Conservation (phyloP, 2,329 filamentous ascomycete genomes). For the Claviceps quebecensis region DNA sequence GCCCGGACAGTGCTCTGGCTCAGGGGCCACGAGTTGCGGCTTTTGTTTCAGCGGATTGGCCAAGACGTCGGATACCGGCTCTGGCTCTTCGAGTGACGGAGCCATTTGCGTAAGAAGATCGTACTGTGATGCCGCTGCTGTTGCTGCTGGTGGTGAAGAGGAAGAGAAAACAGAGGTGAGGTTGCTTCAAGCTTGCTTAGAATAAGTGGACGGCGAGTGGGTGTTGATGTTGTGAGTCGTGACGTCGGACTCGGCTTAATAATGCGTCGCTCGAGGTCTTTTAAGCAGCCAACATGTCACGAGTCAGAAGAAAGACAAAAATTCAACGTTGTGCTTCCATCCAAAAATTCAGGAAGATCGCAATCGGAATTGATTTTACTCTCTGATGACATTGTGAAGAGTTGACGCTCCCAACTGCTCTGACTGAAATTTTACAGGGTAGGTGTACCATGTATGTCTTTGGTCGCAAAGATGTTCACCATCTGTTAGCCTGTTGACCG, state of each 20-base stretch:
- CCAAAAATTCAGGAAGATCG: no score
- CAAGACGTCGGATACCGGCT: constrained; percentile 53
- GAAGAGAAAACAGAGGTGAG: background rate
- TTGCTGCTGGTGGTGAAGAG: background rate
- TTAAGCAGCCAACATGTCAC: background rate
- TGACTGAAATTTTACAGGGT: background rate
- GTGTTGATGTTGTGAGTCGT: background rate
- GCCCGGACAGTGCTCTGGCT: constrained; percentile 93
- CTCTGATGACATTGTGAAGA: no score
- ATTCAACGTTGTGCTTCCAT: no score
- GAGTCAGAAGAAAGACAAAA: background rate
- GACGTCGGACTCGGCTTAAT: constrained; percentile 1
- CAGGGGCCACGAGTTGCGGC: constrained; percentile 79
- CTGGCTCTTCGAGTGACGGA: constrained; percentile 63
- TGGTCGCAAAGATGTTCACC: no score
- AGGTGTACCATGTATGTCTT: background rate
- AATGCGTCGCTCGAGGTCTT: background rate
- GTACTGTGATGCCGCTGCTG: background rate
- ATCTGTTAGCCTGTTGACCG: no score
- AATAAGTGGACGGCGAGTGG: background rate
- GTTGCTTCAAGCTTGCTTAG: background rate
- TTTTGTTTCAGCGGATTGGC: constrained; percentile 62
- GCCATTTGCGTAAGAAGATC: constrained; percentile 42
- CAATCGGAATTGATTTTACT: no score
- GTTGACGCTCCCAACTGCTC: no score